phyloP scores from a whole-genome alignment of 2,329 filamentous ascomycete species.

The Diplodia corticola region DNA sequence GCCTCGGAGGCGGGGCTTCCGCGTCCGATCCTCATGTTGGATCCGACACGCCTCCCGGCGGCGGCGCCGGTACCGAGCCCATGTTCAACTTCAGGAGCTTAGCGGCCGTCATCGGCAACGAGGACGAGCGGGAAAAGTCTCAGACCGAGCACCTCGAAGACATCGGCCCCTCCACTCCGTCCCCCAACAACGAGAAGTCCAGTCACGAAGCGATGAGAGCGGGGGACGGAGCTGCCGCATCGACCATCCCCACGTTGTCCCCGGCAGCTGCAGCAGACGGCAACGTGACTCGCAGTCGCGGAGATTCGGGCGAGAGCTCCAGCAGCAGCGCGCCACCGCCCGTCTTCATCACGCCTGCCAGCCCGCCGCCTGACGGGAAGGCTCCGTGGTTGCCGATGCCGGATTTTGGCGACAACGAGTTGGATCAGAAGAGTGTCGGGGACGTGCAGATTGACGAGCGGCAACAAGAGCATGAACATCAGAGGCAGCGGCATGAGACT shows the following conservation, averaged over 20 bases:
- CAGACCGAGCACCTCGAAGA: slow-evolving; percentile 20
- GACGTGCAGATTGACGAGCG: not conserved
- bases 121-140: slow-evolving; percentile 19
- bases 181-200: not conserved
- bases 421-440: not conserved
- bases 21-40: slow-evolving; percentile 54
- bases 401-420: not conserved
- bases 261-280: not conserved
- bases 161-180: not conserved
- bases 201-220: not conserved
- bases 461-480: not conserved
- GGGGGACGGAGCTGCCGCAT: not conserved
- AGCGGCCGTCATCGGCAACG: slow-evolving; percentile 67
- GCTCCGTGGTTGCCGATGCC: slow-evolving; percentile 7
- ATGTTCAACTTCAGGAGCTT: slow-evolving; percentile 92
- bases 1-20: slow-evolving; percentile 37
- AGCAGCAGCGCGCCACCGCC: slow-evolving; percentile 7
- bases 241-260: not conserved
- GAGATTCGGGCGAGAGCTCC: slow-evolving; percentile 20
- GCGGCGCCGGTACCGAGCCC: slow-evolving; percentile 63
- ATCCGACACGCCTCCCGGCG: slow-evolving; percentile 49
- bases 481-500: not conserved
- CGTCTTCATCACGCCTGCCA: not conserved
- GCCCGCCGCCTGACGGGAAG: slow-evolving; percentile 1
- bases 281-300: not conserved